Evolutionary conservation across 1,139 yeast species (phyloP).

Genomic region (Eremothecium gossypii): DNA sequence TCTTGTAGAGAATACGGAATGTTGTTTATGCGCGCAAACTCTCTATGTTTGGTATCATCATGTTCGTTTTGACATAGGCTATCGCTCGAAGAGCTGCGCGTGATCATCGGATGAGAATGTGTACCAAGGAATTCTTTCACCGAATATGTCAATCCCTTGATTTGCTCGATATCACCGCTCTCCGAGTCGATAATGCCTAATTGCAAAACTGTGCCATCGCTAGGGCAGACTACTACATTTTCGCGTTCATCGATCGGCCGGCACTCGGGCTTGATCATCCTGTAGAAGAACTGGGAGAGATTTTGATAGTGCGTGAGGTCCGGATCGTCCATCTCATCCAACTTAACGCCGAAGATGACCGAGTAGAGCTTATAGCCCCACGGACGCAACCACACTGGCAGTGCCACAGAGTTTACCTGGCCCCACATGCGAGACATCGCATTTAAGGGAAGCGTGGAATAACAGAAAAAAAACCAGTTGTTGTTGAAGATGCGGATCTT

Average conservation of each 20-base stretch:
- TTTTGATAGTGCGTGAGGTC: conserved; percentile 68
- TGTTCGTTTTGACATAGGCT: conserved; percentile 18
- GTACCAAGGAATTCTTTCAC: conserved; percentile 83
- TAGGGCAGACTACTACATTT: conserved; percentile 68
- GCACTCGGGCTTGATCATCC: conserved; percentile 68
- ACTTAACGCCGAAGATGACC: conserved; percentile 72
- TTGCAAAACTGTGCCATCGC: conserved; percentile 86
- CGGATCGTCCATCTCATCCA: conserved; percentile 82
- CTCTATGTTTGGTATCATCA: conserved; percentile 50
- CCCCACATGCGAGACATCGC: conserved; percentile 95
- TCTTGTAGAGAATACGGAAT: conserved; percentile 66
- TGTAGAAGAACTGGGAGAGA: conserved; percentile 83
- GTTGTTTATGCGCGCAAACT: conserved; percentile 72
- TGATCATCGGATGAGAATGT: conserved; percentile 26
- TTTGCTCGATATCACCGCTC: conserved; percentile 87
- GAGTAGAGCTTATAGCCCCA: conserved; percentile 79
- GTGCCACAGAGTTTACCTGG: conserved; percentile 64
- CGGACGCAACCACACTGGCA: conserved; percentile 83
- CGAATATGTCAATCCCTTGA: conserved; percentile 91
- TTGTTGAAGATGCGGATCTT: conserved; percentile 32
- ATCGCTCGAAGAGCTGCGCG: conserved; percentile 23
- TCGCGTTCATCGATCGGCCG: conserved; percentile 63
- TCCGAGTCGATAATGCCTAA: conserved; percentile 64
- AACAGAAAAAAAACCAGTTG: conserved; percentile 84
- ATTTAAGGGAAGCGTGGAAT: conserved; percentile 83